phyloP scores from a whole-genome alignment of 169 alveolate species.

The Plasmodium fragile region DNA sequence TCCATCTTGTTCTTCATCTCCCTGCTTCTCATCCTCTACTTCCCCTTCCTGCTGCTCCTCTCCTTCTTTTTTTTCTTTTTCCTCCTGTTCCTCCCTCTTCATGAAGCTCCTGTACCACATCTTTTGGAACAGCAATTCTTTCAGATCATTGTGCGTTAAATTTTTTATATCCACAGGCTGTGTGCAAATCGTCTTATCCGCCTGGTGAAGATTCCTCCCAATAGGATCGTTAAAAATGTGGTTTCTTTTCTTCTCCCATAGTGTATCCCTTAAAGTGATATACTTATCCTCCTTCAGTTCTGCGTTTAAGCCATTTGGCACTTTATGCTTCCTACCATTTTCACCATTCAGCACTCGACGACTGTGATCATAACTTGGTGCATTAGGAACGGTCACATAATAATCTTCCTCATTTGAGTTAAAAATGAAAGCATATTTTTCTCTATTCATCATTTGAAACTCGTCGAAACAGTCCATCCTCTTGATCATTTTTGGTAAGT shows the following conservation, averaged over 20 bases:
- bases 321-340: neutral
- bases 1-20: neutral
- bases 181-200: neutral
- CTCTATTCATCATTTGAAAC: slow-evolving; percentile 36
- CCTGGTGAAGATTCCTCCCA: neutral
- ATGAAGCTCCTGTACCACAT: neutral
- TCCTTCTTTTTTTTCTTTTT: neutral
- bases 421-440: slow-evolving; percentile 52
- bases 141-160: slow-evolving; percentile 20
- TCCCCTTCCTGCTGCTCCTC: neutral
- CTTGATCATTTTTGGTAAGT: neutral
- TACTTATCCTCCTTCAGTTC: neutral
- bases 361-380: neutral
- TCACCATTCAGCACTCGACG: neutral
- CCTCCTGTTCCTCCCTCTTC: neutral
- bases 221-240: neutral
- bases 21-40: neutral
- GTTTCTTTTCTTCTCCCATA: neutral
- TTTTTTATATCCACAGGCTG: neutral
- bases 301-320: neutral
- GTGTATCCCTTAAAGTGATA: neutral
- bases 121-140: slow-evolving; percentile 29
- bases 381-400: neutral
- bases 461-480: slow-evolving; percentile 37
- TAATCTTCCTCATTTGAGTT: slow-evolving; percentile 11